Percentiles rank a stretch among this genome's conserved stretches.
Conservation (phyloP, 352 stramenopile species). For the Thraustotheca clavata region DNA sequence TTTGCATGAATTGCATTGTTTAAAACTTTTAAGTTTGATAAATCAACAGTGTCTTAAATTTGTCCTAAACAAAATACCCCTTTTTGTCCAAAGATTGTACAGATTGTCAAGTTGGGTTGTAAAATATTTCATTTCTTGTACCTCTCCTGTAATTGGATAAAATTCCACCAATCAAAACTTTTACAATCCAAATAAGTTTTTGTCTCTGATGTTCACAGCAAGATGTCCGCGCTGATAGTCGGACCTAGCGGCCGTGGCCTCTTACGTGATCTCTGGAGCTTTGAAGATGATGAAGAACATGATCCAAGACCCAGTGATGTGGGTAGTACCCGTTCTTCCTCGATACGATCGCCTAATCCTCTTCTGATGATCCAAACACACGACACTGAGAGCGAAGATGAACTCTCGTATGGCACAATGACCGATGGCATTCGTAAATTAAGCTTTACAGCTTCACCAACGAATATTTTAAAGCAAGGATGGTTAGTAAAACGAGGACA, state of each 20-base stretch:
- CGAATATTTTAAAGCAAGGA: background rate
- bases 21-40: too few species aligned
- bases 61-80: too few species aligned
- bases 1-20: too few species aligned
- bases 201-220: too few species aligned
- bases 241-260: background rate
- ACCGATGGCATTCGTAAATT: background rate
- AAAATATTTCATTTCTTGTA: background rate
- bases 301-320: background rate
- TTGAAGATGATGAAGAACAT: slow-evolving; percentile 8
- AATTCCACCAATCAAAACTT: background rate
- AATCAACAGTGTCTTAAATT: too few species aligned
- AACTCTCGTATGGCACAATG: background rate
- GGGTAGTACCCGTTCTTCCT: background rate
- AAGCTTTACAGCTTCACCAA: background rate
- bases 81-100: too few species aligned
- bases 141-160: background rate
- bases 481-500: slow-evolving; percentile 20
- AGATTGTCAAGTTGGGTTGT: too few species aligned
- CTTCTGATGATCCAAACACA: background rate
- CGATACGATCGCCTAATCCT: background rate
- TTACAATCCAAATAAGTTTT: background rate
- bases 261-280: slow-evolving; percentile 18
- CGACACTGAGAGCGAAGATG: background rate
- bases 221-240: background rate